Percentiles rank a stretch among this genome's conserved stretches.
These are phyloP conservation scores for Yarrowia hollandica DNA, from an alignment of 805 yeast genomes.

Conservation along the genomic window DNA sequence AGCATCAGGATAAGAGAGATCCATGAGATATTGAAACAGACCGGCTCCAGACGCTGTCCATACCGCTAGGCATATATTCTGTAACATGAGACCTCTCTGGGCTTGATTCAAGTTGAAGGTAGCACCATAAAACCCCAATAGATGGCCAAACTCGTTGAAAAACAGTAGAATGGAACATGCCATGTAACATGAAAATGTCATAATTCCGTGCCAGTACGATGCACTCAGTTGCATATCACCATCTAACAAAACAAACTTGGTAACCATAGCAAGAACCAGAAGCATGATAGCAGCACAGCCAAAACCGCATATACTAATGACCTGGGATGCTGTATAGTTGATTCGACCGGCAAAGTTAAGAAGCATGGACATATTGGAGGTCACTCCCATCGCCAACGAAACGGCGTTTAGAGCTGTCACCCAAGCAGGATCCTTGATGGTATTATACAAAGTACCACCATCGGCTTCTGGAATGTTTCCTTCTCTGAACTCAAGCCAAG, in stretches of 20 bases:
- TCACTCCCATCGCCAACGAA: slow-evolving; percentile 62
- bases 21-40: slow-evolving; percentile 50
- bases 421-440: slow-evolving; percentile 43
- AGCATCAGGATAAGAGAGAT: slow-evolving; percentile 61
- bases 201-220: slow-evolving; percentile 68
- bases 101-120: slow-evolving; percentile 62
- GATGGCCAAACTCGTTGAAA: slow-evolving; percentile 64
- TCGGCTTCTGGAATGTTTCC: slow-evolving; percentile 34
- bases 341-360: slow-evolving; percentile 65
- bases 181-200: slow-evolving; percentile 64
- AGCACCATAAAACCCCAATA: slow-evolving; percentile 62
- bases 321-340: slow-evolving; percentile 61
- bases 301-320: slow-evolving; percentile 65
- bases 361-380: slow-evolving; percentile 67
- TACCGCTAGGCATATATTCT: slow-evolving; percentile 59
- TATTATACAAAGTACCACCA: slow-evolving; percentile 30
- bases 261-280: slow-evolving; percentile 49
- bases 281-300: slow-evolving; percentile 57
- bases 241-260: slow-evolving; percentile 41
- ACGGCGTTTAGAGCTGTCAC: slow-evolving; percentile 60
- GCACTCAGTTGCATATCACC: slow-evolving; percentile 31
- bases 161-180: slow-evolving; percentile 54
- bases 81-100: slow-evolving; percentile 73
- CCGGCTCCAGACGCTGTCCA: slow-evolving; percentile 78
- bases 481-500: slow-evolving; percentile 52